Base-by-base conservation (phyloP, 805 yeast species). In the Yarrowia sp. region DNA sequence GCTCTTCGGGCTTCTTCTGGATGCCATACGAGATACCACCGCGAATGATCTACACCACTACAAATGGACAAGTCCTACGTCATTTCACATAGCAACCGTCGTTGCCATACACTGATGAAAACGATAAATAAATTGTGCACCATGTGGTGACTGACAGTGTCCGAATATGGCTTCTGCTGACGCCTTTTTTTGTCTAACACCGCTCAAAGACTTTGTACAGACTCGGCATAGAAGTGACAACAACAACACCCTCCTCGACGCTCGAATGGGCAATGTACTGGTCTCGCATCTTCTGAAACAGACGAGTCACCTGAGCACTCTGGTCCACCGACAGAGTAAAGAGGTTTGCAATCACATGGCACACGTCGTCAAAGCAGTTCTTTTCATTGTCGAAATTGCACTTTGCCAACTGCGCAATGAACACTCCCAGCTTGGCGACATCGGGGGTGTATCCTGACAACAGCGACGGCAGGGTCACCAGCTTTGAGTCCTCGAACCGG, bases 201-300 rank as follows among this genome's bases (percentile, higher is more conserved):
- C 99, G 81, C 77, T 95, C 99, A 78, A 95, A 95, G 4, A 96
- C 96, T 70, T 81, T 84, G 75, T 95, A 95, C 65, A 95, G 78
- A 0, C 96, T 96, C 1, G 98, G 98, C 32, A 95, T 75, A 72
- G 87, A 92, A 0, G 99, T 98, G 40, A 95, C 84, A 73, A 93
- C 97, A 5, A 90, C 82, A 4, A 92, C 84, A 65, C 84, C 46
- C 14, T 14, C 32, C 46, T 52, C 46, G 12, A 52, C 61, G 17
- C 7, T 3, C 17, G 17, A 8, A 26, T 35, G 44, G 7, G 61
- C 46, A 35, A 52, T 36, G 21, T 52, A 52, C 35, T 36, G 46
- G 26, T 52, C 61, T 3, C 61, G 24, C 61, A 52, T 52, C 17
- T 19, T 52, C 61, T 36, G 46, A 6, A 52, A 36, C 7, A 52